phyloP scores from a whole-genome alignment of 768 basidiomycete species.

The Gelatoporia subvermispora region DNA sequence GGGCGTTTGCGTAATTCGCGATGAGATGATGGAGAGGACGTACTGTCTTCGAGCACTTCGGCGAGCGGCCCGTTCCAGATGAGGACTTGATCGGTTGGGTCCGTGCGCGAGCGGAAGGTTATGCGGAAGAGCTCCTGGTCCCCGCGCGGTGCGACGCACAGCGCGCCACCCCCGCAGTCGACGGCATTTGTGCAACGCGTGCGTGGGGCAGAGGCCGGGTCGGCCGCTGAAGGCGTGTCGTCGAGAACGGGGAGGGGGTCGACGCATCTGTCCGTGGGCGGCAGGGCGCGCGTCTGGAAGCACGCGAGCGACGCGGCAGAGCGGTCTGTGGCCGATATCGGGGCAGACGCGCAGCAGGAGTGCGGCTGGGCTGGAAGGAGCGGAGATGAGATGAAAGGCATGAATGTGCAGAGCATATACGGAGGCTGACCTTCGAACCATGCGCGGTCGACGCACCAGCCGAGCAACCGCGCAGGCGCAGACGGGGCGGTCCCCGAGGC shows the following conservation, averaged over 20 bases:
- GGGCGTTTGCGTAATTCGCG: too few species aligned
- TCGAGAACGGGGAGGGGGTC: slow-evolving; percentile 52
- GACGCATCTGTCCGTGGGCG: slow-evolving; percentile 37
- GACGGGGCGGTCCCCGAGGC: not conserved
- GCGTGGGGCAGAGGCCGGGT: not conserved
- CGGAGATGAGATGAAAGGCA: slow-evolving; percentile 3
- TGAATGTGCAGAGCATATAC: not conserved
- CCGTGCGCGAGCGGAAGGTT: slow-evolving; percentile 27
- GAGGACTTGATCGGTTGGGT: slow-evolving; percentile 32
- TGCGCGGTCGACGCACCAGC: slow-evolving; percentile 56
- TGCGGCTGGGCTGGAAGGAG: slow-evolving; percentile 24
- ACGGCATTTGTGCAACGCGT: slow-evolving; percentile 37
- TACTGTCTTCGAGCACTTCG: slow-evolving; percentile 69
- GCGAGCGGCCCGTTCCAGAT: slow-evolving; percentile 69
- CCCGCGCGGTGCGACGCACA: slow-evolving; percentile 51
- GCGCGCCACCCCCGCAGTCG: slow-evolving; percentile 33
- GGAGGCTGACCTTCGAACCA: slow-evolving; percentile 26
- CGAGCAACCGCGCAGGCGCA: slow-evolving; percentile 24
- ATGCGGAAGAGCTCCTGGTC: slow-evolving; percentile 54
- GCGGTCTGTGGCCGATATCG: slow-evolving; percentile 10
- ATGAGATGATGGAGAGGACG: not conserved
- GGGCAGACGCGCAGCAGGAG: slow-evolving; percentile 16
- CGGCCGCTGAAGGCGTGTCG: not conserved
- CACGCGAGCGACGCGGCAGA: slow-evolving; percentile 31
- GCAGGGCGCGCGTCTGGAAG: slow-evolving; percentile 30